Evolutionary conservation across 2,329 filamentous ascomycete genomes (phyloP).

Genomic region (Mariannaea sp.): DNA sequence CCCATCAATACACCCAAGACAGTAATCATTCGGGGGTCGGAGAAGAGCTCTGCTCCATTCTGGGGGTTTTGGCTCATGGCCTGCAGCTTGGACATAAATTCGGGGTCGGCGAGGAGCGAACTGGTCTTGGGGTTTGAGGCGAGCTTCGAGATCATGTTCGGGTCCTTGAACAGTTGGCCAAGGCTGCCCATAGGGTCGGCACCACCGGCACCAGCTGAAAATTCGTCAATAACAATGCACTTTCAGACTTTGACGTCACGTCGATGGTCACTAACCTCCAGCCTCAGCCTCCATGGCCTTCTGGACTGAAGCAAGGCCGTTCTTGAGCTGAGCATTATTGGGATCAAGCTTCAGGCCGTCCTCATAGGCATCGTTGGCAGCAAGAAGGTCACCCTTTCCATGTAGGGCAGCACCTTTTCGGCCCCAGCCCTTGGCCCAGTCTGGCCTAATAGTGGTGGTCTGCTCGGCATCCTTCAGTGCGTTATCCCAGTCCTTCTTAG

Average conservation of each 20-base stretch:
- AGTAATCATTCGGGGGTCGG: slow-evolving; percentile 89
- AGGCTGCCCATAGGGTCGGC: slow-evolving; percentile 73
- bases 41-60: slow-evolving; percentile 77
- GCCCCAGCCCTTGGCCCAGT: slow-evolving; percentile 97
- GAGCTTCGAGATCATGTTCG: slow-evolving; percentile 86
- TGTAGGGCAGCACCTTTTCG: slow-evolving; percentile 91
- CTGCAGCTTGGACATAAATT: slow-evolving; percentile 91
- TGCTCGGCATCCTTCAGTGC: slow-evolving; percentile 91
- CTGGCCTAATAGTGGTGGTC: slow-evolving; percentile 91
- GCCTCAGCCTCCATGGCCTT: slow-evolving; percentile 75
- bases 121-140: slow-evolving; percentile 94
- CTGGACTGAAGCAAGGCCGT: slow-evolving; percentile 81
- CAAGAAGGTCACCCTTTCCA: slow-evolving; percentile 82
- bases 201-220: slow-evolving; percentile 43
- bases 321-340: slow-evolving; percentile 90
- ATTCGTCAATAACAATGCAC: slow-evolving; percentile 4
- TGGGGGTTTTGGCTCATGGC: slow-evolving; percentile 80
- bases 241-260: background rate
- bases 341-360: slow-evolving; percentile 93
- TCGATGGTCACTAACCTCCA: slow-evolving; percentile 33
- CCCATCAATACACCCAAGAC: slow-evolving; percentile 93
- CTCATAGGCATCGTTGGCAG: slow-evolving; percentile 87
- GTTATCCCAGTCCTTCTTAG: slow-evolving; percentile 83
- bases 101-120: slow-evolving; percentile 74
- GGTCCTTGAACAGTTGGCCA: slow-evolving; percentile 94